Evolutionary conservation across 176 grass and related monocot species (phyloP), one percentile per base, ranked within the genome.

Genomic region (Echinochloa phyllopogon): DNA sequence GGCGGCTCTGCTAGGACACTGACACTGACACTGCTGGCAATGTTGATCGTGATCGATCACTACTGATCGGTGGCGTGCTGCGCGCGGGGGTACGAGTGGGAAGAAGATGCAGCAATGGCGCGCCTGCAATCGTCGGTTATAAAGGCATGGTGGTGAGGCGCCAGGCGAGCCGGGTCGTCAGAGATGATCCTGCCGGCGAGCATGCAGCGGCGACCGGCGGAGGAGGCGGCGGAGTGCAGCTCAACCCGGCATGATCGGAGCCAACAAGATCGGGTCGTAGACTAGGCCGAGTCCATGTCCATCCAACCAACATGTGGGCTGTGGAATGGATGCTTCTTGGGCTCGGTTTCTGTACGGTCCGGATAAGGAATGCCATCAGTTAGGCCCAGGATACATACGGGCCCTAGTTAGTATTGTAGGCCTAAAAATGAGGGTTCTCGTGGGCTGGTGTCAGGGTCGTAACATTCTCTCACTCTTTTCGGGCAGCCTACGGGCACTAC

Each of bases 221-320:
- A 12, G 44, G 10, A 41, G 39, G 36, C 27, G 62, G 8, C 38
- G 17, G 37, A 1, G 53, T 6, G 16, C 23, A 65, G 14, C 36
- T 64, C 23, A 43, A 29, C 33, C 80, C 59, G 37, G 16, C 47
- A 33, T 29, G 48, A 40, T 27, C 36, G 43, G 69, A 80, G 87
- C 8, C 69, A 68, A 75, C 69, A 68, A 75, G 76, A 76, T 75
- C 77, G 82, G 77, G 77, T 69, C 77, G 3, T 85, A 24, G 60
- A 85, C 69, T 81, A 15, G 87, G 57, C 74, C 24, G 38, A n/a
- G 66, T 78, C 58, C 29, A 33, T 33, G 29, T 33, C 2, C 29
- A 33, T 2, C 29, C 29, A 33, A 33, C 29, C 29, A 33, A 33
- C 29, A 33, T 33, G 29, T 33, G 29, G 29, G 29, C 29, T 33